Base-by-base conservation (phyloP, 2,329 filamentous ascomycete genomes). In the Coniochaeta sp. region DNA sequence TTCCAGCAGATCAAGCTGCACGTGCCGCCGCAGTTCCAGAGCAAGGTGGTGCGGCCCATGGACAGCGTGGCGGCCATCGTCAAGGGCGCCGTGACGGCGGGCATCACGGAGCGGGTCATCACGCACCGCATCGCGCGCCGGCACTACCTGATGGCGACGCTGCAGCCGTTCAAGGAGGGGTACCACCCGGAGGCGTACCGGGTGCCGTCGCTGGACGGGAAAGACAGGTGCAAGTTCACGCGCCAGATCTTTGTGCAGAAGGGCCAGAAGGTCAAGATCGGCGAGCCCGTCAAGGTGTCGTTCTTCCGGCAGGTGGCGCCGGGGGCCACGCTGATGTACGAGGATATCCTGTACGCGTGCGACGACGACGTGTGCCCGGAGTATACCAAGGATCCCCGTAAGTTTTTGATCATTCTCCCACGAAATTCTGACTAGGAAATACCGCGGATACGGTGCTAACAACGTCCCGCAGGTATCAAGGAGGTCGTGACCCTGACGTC, bases 1-100 rank as follows among this genome's bases (percentile, higher is more conserved):
- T 99, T 98, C 86, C 93, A 98, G 76, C 95, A 99, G 76, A 98
- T 99, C 81, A 97, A 96, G 77, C 87, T 98, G 54, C 95, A 98
- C 72, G 95, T 99, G 1, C 95, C 95, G 40, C 95, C 95, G 10
- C 95, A 98, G 74, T 99, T 97, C 81, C 93, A 98, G 79, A 89
- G 91, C 73, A 98, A 98, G 83, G 95, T 98, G 55, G 93, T 99
- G 47, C 88, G 95, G 59, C 95, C 95, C 60, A 98, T 98, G 95
- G 95, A 99, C 79, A 96, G 95, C 1, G 95, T 99, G 60, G 93
- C 95, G 50, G 95, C 95, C 65, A 99, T 99, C 67, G 95, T 98
- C 76, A 98, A 98, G 79, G 95, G 95, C 66, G 95, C 95, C 59
- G 95, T 98, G 65, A 98, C 95, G 2, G 93, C 95, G 57, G 95